phyloP scores from a whole-genome alignment of 306 rosid species.

The Notholithocarpus densiflorus region DNA sequence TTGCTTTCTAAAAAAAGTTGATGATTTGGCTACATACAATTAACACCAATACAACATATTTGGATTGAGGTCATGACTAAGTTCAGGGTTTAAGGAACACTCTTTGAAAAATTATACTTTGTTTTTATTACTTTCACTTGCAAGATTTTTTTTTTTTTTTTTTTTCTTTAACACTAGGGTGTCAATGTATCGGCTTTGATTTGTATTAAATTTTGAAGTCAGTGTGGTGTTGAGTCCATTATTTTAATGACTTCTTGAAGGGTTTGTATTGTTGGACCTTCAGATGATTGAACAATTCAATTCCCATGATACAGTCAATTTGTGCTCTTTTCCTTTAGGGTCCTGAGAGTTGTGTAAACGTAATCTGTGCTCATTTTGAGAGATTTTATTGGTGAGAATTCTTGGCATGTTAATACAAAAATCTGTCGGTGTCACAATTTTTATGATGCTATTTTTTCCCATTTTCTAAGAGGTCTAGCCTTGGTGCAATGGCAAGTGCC shows the following conservation, averaged over 20 bases:
- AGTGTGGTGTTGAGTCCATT: neutral
- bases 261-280: neutral
- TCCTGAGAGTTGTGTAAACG: neutral
- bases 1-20: neutral
- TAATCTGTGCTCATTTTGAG: neutral
- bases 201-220: neutral
- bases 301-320: neutral
- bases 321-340: neutral
- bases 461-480: no score
- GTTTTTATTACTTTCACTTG: neutral
- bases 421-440: neutral
- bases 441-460: no score
- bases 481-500: no score
- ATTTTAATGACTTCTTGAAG: neutral
- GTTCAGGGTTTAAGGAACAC: neutral
- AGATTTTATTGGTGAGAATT: neutral
- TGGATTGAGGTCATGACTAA: neutral
- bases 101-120: neutral
- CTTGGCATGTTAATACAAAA: neutral
- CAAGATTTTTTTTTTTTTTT: neutral
- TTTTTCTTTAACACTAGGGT: neutral
- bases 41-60: neutral
- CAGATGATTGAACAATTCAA: neutral
- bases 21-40: neutral
- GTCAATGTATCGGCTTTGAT: neutral